Evolutionary conservation across 352 stramenopile species (phyloP), one percentile per base, ranked within the genome.

Genomic region (Elongisporangium undulatum): DNA sequence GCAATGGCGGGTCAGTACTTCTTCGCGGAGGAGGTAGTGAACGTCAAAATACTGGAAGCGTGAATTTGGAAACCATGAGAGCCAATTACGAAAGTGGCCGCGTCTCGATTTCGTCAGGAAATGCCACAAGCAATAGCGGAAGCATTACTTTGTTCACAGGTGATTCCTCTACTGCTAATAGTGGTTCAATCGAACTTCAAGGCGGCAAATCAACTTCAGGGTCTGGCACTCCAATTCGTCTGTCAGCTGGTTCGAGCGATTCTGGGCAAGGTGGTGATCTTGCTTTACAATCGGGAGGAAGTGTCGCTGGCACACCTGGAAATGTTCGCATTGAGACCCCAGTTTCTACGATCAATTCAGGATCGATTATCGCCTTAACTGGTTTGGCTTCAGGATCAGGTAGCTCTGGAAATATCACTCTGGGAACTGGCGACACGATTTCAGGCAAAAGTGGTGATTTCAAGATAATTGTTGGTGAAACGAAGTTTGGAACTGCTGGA

Each of bases 71-170:
- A 24, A 79, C 75, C 6, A 48, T 53, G 19, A 69, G 62, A 19
- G 26, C 20, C 55, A 48, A 67, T 53, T 56, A 51, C 12, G 53
- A 49, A 38, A 81, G 71, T 53, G 75, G 75, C 1, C n/a, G 21
- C 23, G 51, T 85, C 54, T 53, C n/a, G 48, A 50, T 87, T 16
- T 72, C 57, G 41, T 76, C 71, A 48, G 77, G 79, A 29, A 58
- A 66, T 22, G 66, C 68, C 12, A 56, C 22, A 4, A 22, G 55
- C 3, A 68, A 77, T 4, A 67, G 72, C 0, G 87, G 87, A 7
- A 53, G 20, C n/a, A 65, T 93, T n/a, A 24, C 65, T 13, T 29
- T 96, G 7, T 64, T 45, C 13, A 87, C 73, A 9, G 85, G 87
- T 24, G 68, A 55, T 22, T 80, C 83, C 24, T 21, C 59, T 39